Percentiles rank a stretch among this genome's conserved stretches.
Conservation (phyloP, 208 protist species). For the Balamuthia mandrillaris region DNA sequence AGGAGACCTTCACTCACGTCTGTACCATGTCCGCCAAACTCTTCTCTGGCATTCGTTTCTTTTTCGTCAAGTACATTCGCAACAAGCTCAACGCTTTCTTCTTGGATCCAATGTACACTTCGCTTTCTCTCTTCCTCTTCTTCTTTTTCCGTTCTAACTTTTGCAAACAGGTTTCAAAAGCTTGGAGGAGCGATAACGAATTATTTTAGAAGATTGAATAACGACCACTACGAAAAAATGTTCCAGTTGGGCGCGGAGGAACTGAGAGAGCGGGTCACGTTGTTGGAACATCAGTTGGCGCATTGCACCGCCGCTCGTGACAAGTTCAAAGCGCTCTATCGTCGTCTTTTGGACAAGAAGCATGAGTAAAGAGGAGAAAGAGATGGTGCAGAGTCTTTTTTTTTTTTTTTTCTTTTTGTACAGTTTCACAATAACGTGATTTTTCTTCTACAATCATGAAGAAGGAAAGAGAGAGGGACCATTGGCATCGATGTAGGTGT, state of each 20-base stretch:
- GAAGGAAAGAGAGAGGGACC: too few relatives aligned
- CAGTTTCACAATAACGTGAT: too few relatives aligned
- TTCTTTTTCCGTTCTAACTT: not conserved
- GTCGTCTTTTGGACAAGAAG: too few relatives aligned
- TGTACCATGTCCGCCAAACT: slow-evolving; percentile 51
- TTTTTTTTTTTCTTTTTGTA: too few relatives aligned
- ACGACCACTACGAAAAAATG: slow-evolving; percentile 52
- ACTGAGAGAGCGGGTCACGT: slow-evolving; percentile 16
- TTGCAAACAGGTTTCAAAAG: slow-evolving; percentile 46
- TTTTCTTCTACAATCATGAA: too few relatives aligned
- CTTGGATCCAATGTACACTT: slow-evolving; percentile 56
- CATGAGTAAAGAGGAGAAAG: too few relatives aligned
- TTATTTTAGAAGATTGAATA: slow-evolving; percentile 54
- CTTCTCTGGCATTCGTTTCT: slow-evolving; percentile 62
- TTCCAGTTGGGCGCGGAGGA: slow-evolving; percentile 48
- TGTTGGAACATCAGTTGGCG: slow-evolving; percentile 45
- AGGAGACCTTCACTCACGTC: slow-evolving; percentile 52
- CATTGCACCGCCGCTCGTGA: slow-evolving; percentile 51
- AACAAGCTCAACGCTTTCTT: slow-evolving; percentile 72
- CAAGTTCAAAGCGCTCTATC: slow-evolving; percentile 58
- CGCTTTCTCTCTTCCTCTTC: not conserved
- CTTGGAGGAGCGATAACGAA: slow-evolving; percentile 37
- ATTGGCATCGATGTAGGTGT: too few relatives aligned
- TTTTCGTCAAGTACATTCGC: slow-evolving; percentile 66
- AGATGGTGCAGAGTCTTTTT: too few relatives aligned